These are phyloP conservation scores for Ustilago cynodontis DNA, from an alignment of 1,284 basidiomycete genomes.

Conservation along the genomic window DNA sequence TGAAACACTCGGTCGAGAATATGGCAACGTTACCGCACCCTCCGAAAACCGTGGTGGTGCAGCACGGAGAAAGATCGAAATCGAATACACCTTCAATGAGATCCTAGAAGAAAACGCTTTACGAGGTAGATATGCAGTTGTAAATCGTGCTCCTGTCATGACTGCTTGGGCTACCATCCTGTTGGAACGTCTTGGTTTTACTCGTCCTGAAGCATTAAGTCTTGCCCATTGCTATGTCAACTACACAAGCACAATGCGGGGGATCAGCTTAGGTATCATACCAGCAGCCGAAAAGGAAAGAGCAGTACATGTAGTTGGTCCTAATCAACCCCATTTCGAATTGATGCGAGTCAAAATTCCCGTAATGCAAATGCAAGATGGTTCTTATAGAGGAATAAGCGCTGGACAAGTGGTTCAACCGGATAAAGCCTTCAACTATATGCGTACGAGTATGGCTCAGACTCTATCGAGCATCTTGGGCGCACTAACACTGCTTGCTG, in stretches of 20 bases:
- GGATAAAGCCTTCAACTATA: slow-evolving; percentile 71
- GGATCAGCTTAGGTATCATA: slow-evolving; percentile 43
- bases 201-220: slow-evolving; percentile 86
- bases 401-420: slow-evolving; percentile 81
- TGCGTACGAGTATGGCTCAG: slow-evolving; percentile 62
- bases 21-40: slow-evolving; percentile 49
- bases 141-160: slow-evolving; percentile 94
- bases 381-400: slow-evolving; percentile 84
- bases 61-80: slow-evolving; percentile 17
- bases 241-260: slow-evolving; percentile 76
- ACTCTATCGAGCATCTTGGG: slow-evolving; percentile 65
- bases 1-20: slow-evolving; percentile 51
- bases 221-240: slow-evolving; percentile 93
- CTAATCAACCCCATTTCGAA: slow-evolving; percentile 90
- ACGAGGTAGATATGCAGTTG: slow-evolving; percentile 75
- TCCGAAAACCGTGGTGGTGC: slow-evolving; percentile 16
- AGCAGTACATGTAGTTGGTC: slow-evolving; percentile 74
- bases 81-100: slow-evolving; percentile 57
- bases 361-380: slow-evolving; percentile 79
- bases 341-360: slow-evolving; percentile 90
- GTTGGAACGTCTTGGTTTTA: slow-evolving; percentile 85
- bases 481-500: slow-evolving; percentile 62
- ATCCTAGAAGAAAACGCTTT: slow-evolving; percentile 51
- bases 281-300: slow-evolving; percentile 33
- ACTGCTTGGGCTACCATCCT: slow-evolving; percentile 90